A percentile compares a stretch with the other conserved stretches of the same genome.
Evolutionary conservation across 2,329 filamentous ascomycete species (phyloP).

Genomic region (Penicillium aurantiogriseum): DNA sequence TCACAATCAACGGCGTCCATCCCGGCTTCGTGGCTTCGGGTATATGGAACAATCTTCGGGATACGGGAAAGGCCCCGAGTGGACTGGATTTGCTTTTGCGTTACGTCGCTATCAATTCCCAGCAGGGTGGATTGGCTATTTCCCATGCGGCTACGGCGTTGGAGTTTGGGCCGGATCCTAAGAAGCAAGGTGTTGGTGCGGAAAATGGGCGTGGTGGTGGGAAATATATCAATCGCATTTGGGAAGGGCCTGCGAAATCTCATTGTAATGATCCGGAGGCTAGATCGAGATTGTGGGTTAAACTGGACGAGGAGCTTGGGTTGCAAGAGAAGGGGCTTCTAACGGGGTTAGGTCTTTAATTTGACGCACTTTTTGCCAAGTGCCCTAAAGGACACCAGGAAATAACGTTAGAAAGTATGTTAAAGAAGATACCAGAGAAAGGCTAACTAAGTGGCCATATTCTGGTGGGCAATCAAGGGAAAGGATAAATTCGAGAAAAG

Average conservation of each 20-base stretch:
- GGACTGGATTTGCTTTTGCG: neutral
- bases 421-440: neutral
- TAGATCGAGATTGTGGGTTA: conserved; percentile 4
- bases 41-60: conserved; percentile 9
- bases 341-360: neutral
- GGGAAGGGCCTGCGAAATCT: neutral
- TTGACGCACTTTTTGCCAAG: too few relatives aligned
- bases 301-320: conserved; percentile 5
- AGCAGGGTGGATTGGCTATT: conserved; percentile 7
- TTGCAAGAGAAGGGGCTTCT: conserved; percentile 4
- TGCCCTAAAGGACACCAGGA: neutral
- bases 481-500: neutral
- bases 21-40: conserved; percentile 17
- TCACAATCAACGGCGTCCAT: conserved; percentile 18
- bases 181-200: conserved; percentile 1
- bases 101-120: conserved; percentile 8
- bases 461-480: neutral
- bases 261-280: conserved; percentile 1
- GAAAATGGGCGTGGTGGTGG: conserved; percentile 1
- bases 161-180: conserved; percentile 1
- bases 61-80: neutral
- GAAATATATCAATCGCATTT: conserved; percentile 11
- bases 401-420: neutral
- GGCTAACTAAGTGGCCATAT: neutral
- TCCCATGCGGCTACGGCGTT: neutral